Evolutionary conservation across 164 flowering plant species (phyloP), one percentile per base, ranked within the genome.

Genomic region (Chimonanthus praecox): DNA sequence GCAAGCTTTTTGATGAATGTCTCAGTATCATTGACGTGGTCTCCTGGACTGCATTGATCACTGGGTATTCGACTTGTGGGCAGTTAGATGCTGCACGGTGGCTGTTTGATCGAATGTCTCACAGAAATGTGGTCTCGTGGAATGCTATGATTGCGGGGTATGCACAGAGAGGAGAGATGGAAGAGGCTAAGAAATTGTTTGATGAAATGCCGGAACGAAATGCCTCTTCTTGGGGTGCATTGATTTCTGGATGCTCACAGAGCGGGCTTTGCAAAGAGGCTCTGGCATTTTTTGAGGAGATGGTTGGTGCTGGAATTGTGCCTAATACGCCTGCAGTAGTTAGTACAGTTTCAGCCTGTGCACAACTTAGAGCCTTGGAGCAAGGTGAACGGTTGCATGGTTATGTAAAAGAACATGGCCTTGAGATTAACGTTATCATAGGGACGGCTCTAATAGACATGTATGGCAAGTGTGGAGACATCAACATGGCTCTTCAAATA

Each of bases 391-490:
- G 73, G 79, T 20, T 82, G n/a, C 77, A 73, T 71, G n/a, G 8
- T 49, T 82, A 73, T 47, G 67, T 82, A n/a, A 58, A 64, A 33
- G 60, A 80, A 43, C 16, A 49, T n/a, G 61, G 70, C 6, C 7
- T 75, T 47, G 72, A 73, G 73, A 47, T 77, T 46, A 69, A 69
- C 75, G 76, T 80, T 9, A 72, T 72, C 0, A 47, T 79, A 54
- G 80, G 82, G 64, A 75, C 80, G 3, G 78, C 75, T 20, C 71
- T 82, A 20, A 49, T 82, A 49, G 77, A 80, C 73, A 82, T 82
- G 84, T 79, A 82, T 64, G 82, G 77, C 0, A 82, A 80, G 73
- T 79, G 82, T 73, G 82, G 84, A 49, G 64, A 63, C 70, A 76
- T 80, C 50, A 20, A 58, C 3, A 71, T 71, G 68, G 83, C 85